Evolutionary conservation across 768 basidiomycete species (phyloP), one percentile per base, ranked within the genome.

Genomic region (Psilocybe sp.): DNA sequence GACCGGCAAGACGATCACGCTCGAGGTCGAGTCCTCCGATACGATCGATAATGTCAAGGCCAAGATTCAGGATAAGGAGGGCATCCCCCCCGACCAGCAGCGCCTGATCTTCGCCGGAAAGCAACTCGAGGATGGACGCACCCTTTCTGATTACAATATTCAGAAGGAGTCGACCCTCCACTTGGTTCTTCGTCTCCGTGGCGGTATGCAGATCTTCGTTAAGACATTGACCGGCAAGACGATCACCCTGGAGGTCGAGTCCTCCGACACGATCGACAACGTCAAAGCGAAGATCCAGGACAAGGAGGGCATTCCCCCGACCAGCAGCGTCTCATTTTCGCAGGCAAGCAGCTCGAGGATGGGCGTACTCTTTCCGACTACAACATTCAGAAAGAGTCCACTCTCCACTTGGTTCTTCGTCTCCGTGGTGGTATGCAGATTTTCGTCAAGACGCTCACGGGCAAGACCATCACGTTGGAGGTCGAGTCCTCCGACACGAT

Each of bases 181-280:
- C 46, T 68, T 70, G 54, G 66, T 68, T 19, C 59, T 67, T 23
- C 67, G 67, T 52, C 64, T 71, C 39, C 66, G 67, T 39, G 65
- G 68, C 49, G 67, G 66, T 28, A 66, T 67, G 69, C 67, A 68
- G 33, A 70, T 69, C 39, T 88, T 87, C 51, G 84, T 91, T 46
- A 92, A 91, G 76, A 88, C 87, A 13, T 71, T 89, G 23, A 89
- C 87, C 5, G 86, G 86, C 45, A 87, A 87, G 78, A 88, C 85
- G 23, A 85, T 86, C 62, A 84, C 82, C 6, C 49, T 67, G 6
- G 65, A 67, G 51, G 66, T 64, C 1, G 64, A 63, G 42, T 64
- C 60, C 2, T 64, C 62, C 4, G 62, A 63, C 49, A 64, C 63
- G 1, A 66, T 66, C 35, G 63, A 64, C 42, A 64, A 64, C 47